Conservation (phyloP, 768 basidiomycete species). For the Russula emetica region DNA sequence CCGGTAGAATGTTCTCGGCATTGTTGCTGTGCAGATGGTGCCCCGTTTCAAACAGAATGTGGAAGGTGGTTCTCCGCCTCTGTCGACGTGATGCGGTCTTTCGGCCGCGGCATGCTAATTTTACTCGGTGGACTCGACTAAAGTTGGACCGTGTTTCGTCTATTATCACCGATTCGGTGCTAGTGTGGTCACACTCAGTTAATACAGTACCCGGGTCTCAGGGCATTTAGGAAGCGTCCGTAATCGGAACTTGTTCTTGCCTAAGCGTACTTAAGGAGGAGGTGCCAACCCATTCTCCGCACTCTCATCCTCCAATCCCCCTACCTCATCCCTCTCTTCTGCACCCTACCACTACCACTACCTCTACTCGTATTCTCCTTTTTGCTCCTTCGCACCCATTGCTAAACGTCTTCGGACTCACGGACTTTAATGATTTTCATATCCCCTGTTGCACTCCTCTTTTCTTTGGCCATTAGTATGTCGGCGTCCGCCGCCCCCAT, state of each 20-base stretch:
- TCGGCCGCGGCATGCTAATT: not conserved
- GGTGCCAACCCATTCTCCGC: not conserved
- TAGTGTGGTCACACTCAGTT: not conserved
- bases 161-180: not conserved
- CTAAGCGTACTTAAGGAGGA: not conserved
- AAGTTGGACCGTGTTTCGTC: not conserved
- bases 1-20: not conserved
- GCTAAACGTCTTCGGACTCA: not conserved
- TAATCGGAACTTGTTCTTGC: not conserved
- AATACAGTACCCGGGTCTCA: not conserved
- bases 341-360: not conserved
- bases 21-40: not conserved
- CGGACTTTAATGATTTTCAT: not conserved
- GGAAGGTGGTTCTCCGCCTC: not conserved
- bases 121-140: not conserved
- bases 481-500: conserved; percentile 4
- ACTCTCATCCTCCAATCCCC: not conserved
- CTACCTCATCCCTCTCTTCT: not conserved
- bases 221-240: not conserved
- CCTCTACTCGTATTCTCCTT: not conserved
- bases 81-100: not conserved
- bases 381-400: not conserved
- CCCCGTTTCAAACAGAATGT: not conserved
- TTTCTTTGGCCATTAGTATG: not conserved
- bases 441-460: conserved; percentile 2